These are phyloP conservation scores for Kappamyces sp. DNA, from an alignment of 192 early-diverging fungal genomes.

Conservation along the genomic window DNA sequence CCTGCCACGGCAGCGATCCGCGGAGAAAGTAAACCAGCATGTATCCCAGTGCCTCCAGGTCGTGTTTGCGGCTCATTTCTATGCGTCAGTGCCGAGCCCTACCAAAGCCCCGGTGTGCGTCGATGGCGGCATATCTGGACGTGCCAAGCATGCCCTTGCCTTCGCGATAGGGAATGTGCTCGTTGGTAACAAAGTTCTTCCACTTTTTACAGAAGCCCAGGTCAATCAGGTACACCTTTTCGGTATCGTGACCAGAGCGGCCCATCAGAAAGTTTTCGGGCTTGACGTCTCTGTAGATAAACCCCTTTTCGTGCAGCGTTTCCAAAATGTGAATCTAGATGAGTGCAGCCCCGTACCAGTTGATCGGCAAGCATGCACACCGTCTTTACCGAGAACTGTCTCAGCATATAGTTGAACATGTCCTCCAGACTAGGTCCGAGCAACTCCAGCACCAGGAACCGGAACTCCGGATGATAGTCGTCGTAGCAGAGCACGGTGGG, in stretches of 20 bases:
- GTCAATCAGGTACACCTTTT: conserved; percentile 84
- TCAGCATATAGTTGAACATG: no score
- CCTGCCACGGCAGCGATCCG: conserved; percentile 89
- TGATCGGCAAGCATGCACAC: no score
- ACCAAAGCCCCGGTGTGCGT: conserved; percentile 77
- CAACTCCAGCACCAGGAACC: no score
- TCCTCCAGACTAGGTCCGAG: no score
- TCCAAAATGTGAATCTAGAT: conserved; percentile 64
- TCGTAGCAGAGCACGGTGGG: no score
- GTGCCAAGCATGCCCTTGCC: conserved; percentile 92
- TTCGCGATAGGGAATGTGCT: conserved; percentile 88
- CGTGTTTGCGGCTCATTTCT: conserved; percentile 88
- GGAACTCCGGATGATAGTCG: no score
- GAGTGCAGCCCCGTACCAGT: no score
- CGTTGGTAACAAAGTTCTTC: conserved; percentile 72
- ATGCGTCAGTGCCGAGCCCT: conserved; percentile 26
- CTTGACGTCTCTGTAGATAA: conserved; percentile 76
- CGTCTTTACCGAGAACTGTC: no score
- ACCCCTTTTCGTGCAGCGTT: conserved; percentile 79
- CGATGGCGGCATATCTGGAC: conserved; percentile 86
- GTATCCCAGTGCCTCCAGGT: conserved; percentile 84
- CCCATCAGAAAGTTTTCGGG: conserved; percentile 93
- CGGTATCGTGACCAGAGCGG: conserved; percentile 66
- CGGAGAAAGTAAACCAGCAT: conserved; percentile 89
- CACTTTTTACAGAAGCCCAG: conserved; percentile 89